Base-by-base conservation (phyloP, 176 grass and related monocot species). In the Rhynchospora pubera region DNA sequence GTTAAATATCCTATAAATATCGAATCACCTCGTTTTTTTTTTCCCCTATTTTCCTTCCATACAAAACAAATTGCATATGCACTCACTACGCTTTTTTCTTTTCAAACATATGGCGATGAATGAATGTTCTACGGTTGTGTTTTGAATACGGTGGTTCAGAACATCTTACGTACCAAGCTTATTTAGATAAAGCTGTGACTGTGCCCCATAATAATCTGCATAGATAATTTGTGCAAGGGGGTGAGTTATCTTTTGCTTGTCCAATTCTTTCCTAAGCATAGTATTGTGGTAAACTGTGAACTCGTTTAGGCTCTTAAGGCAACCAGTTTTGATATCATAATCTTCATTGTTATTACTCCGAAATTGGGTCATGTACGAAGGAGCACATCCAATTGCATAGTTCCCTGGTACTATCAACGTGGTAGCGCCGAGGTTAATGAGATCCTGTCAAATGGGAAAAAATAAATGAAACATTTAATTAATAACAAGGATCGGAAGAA, bases 261-360 rank as follows among this genome's bases (percentile, higher is more conserved):
- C 73, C 73, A 78, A 78, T 5, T 78, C 73, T 7, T 78, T 1
- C 73, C 19, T 78, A 1, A 78, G 43, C 73, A 22, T 21, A 52
- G 12, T 78, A 58, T 79, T 79, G 6, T 79, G 74, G 2, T 79
- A 79, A 79, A 16, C 46, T 57, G 74, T 10, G 18, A 79, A 18
- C 74, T 79, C 74, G 21, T 79, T 79, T 14, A 79, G 10, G 11
- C 74, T 79, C 46, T 57, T 79, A 8, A 79, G 52, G 74, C 74
- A 79, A 34, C 74, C 74, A 3, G 23, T 34, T 34, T 1, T 24
- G 44, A 15, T 57, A 45, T 79, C 74, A 57, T 79, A 79, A 18
- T 79, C 6, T 55, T 12, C 74, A 56, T 4, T 57, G 47, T 79
- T 79, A 34, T 56, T 57, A 15, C 74, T 79, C 46, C 53, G 4